These are phyloP conservation scores for Colletotrichum siamense DNA, from an alignment of 2,329 filamentous ascomycete genomes.

Conservation along the genomic window DNA sequence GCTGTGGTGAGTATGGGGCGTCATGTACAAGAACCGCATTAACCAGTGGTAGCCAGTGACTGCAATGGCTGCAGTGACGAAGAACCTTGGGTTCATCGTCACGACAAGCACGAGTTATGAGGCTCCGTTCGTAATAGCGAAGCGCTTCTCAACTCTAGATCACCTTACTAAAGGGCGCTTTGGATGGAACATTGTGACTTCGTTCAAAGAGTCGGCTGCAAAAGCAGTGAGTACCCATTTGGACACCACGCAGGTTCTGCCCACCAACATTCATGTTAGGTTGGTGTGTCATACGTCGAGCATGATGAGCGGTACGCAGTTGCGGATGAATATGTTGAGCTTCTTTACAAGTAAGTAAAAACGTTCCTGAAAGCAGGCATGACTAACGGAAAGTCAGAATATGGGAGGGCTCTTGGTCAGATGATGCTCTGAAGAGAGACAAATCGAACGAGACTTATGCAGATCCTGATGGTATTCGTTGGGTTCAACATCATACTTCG, in stretches of 20 bases:
- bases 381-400: neutral
- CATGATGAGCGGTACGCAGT: slow-evolving; percentile 67
- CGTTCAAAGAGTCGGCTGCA: slow-evolving; percentile 57
- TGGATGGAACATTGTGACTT: slow-evolving; percentile 73
- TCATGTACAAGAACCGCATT: neutral
- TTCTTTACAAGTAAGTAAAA: slow-evolving; percentile 65
- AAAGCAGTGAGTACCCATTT: neutral
- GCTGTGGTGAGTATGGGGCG: slow-evolving; percentile 50
- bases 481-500: neutral
- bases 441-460: neutral
- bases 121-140: slow-evolving; percentile 65
- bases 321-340: slow-evolving; percentile 65
- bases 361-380: slow-evolving; percentile 35
- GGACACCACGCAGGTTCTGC: neutral
- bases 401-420: slow-evolving; percentile 7
- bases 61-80: slow-evolving; percentile 70
- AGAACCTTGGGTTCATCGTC: slow-evolving; percentile 66
- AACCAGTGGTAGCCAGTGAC: slow-evolving; percentile 26
- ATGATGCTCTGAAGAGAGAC: neutral
- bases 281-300: slow-evolving; percentile 31
- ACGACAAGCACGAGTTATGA: slow-evolving; percentile 69
- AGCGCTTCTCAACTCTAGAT: slow-evolving; percentile 66
- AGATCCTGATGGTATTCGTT: neutral
- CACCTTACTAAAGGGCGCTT: slow-evolving; percentile 66
- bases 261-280: neutral